Conservation (phyloP, 2,329 filamentous ascomycete genomes). For the Sporothrix humicola region DNA sequence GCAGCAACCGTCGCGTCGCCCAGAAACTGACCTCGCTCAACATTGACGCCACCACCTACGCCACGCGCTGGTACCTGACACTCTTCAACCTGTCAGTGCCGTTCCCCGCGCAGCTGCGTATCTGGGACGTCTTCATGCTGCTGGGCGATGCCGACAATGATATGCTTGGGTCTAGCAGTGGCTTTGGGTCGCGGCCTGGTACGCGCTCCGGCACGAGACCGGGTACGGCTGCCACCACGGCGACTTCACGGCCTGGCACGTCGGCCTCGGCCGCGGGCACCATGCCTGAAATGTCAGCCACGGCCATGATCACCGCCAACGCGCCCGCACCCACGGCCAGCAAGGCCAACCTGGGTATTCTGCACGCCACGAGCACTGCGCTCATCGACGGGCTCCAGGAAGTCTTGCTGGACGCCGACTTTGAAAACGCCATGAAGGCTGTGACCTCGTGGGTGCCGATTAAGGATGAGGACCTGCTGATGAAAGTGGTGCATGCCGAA, state of each 20-base stretch:
- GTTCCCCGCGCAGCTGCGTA: slow-evolving; percentile 88
- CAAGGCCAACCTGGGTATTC: slow-evolving; percentile 66
- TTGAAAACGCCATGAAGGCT: slow-evolving; percentile 97
- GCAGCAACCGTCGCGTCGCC: slow-evolving; percentile 70
- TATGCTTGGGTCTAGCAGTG: background rate
- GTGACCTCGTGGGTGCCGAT: slow-evolving; percentile 93
- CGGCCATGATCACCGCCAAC: slow-evolving; percentile 33
- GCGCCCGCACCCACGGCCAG: slow-evolving; percentile 56
- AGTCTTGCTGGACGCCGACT: slow-evolving; percentile 88
- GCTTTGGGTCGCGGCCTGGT: background rate
- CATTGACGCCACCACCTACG: slow-evolving; percentile 90
- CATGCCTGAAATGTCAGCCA: slow-evolving; percentile 14
- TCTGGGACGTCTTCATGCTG: slow-evolving; percentile 98
- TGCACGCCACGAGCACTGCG: slow-evolving; percentile 88
- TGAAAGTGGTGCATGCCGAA: slow-evolving; percentile 87
- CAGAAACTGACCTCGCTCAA: slow-evolving; percentile 77
- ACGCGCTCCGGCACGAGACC: slow-evolving; percentile 3
- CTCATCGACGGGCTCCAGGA: slow-evolving; percentile 89
- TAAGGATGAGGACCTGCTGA: slow-evolving; percentile 89
- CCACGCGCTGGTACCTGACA: slow-evolving; percentile 95
- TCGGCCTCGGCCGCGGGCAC: too few species aligned
- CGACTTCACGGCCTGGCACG: too few species aligned
- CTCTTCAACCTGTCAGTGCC: slow-evolving; percentile 97
- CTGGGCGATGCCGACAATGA: slow-evolving; percentile 66
- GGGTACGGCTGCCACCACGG: background rate